Evolutionary conservation across 495 filamentous ascomycete species (phyloP).

Genomic region (Hyphodiscus hymeniophilus): DNA sequence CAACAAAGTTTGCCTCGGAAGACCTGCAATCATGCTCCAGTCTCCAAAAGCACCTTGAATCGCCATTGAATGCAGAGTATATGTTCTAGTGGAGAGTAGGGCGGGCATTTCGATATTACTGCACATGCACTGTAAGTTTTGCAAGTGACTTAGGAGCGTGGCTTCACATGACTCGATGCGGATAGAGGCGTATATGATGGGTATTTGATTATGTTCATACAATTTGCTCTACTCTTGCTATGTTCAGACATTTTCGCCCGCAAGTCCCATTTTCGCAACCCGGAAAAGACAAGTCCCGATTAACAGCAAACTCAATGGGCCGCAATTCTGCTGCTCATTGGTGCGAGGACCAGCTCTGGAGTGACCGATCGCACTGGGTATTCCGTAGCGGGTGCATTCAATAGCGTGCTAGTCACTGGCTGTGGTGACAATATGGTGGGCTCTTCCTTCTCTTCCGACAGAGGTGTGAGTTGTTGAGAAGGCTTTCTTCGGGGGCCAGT

Average conservation of each 20-base stretch:
- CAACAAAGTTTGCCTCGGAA: too few relatives aligned
- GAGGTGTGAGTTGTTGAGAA: slow-evolving; percentile 6
- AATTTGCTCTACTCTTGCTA: too few relatives aligned
- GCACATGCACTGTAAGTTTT: background rate
- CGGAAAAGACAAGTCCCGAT: too few relatives aligned
- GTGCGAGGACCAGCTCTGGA: slow-evolving; percentile 54
- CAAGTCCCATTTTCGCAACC: too few relatives aligned
- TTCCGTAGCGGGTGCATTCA: slow-evolving; percentile 38
- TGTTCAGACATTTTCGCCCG: background rate
- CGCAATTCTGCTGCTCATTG: slow-evolving; percentile 43
- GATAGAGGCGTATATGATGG: too few relatives aligned
- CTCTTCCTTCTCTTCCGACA: slow-evolving; percentile 27
- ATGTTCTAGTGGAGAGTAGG: background rate
- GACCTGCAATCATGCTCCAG: too few relatives aligned
- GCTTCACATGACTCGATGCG: too few relatives aligned
- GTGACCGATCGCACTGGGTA: slow-evolving; percentile 40
- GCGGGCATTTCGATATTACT: background rate
- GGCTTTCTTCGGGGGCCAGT: slow-evolving; percentile 22
- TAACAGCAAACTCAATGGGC: slow-evolving; percentile 9
- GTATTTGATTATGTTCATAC: too few relatives aligned
- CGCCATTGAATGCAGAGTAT: slow-evolving; percentile 17
- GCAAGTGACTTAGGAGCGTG: too few relatives aligned
- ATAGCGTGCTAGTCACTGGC: slow-evolving; percentile 31
- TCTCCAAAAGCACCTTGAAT: too few relatives aligned
- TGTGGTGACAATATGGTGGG: slow-evolving; percentile 35